Evolutionary conservation across 2,329 filamentous ascomycete genomes (phyloP), one percentile per base, ranked within the genome.

Genomic region (Claviceps humidiphila): DNA sequence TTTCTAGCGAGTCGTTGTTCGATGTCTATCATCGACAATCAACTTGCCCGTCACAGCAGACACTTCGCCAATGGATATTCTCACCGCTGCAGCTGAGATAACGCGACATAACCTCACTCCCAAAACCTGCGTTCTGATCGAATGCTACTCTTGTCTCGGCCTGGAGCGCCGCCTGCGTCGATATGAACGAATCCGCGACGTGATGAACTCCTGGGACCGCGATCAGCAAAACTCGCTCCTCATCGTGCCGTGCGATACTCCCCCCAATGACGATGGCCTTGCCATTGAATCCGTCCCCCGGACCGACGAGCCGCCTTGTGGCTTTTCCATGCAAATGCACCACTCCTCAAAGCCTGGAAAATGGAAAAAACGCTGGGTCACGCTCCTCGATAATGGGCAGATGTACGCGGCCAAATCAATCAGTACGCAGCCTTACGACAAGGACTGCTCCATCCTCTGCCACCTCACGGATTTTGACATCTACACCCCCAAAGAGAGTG

Each of bases 391-490:
- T 8, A 85, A 85, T 52, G 90, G 90, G 0, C 89, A 95, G 64
- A 71, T 84, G 30, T 69, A 75, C 46, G 74, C 82, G 26, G 78
- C 86, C 42, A 95, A 93, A 68, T 89, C 86, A 58, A 63, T 72
- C 1, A 71, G 76, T n/a, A 74, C 81, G 13, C 76, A 74, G 53
- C 64, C 73, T 4, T 69, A 71, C 1, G 80, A 83, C 47, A 87
- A 89, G 64, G 85, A 90, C 50, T 72, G 76, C 37, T 69, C 75
- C 13, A 84, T 79, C 55, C 73, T 95, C 38, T 95, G 88, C 65
- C 89, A 95, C 67, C 67, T 97, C 47, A 89, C 87, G 2, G 90
- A 96, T 67, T 96, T 91, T 65, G 91, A 97, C 63, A 85, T 96
- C 48, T 96, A 96, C 68, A 80, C 76, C 1, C 85, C 88, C 1